Evolutionary conservation across 495 filamentous ascomycete genomes (phyloP), one percentile per base, ranked within the genome.

Genomic region (Tuber microsphaerosporum): DNA sequence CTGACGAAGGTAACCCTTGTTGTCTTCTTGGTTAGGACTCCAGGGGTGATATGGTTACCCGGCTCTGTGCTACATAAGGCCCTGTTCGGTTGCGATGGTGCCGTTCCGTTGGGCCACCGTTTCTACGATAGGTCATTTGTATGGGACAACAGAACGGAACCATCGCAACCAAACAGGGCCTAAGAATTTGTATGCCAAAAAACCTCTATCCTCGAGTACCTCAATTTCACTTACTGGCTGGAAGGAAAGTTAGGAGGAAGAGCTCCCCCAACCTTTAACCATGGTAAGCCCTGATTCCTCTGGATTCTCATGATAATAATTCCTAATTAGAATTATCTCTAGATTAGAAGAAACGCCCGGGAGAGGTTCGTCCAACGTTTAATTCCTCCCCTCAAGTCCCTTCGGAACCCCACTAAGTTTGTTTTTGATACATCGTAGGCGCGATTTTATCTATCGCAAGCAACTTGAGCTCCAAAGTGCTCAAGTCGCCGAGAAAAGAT

Each of bases 391-490:
- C 41, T 19, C 20, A 2, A 9, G 42, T 72, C 26, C 46, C n/a
- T 34, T 43, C 37, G 39, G 48, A 68, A 34, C 16, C 22, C 20
- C 31, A 72, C 44, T 26, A 71, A 56, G 70, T 48, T 42, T 43
- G 37, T 37, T 22, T 6, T 76, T 70, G 26, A 44, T 46, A 72
- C 39, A 72, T 79, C 48, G 72, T 31, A 89, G 95, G 79, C 89
- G 94, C 69, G 95, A 99, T 82, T 99, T 97, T 84, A 91, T 99
- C 81, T 97, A 97, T 84, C 91, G 95, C 68, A 86, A 82, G 71
- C 86, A 86, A 2, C 76, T 80, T 73, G 77, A 92, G 31, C 91
- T 99, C 70, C 92, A 92, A 76, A 92, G 97, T 86, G 95, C 95
- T 75, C 94, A 97, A 80, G 93, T 96, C 69, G 90, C 91, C 73